Base-by-base conservation (phyloP, 495 filamentous ascomycete genomes). In the Talaromyces borbonicus region DNA sequence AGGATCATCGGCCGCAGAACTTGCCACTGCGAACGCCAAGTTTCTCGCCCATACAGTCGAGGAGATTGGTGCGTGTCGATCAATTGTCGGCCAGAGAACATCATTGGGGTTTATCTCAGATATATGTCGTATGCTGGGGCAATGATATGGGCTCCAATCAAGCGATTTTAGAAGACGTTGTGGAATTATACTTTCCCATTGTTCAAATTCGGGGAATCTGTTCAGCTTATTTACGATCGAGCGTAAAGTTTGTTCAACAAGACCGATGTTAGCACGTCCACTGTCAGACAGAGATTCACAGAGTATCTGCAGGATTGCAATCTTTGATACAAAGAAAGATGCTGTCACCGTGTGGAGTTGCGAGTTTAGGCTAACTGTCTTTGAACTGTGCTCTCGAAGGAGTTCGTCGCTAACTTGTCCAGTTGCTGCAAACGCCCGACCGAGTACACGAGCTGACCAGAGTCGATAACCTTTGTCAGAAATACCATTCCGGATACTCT, bases 361-460 rank as follows among this genome's bases (percentile, higher is more conserved):
- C 9, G 22, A 16, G 8, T 49, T 14, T 12, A 15, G 25, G 7
- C 27, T n/a, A 5, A 40, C 22, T 19, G 14, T 9, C 6, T 55
- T 50, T 23, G 24, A 23, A 18, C 65, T 60, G 29, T 69, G 67
- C 40, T 73, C 70, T 36, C 66, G 65, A 18, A 65, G 41, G 9
- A 73, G 49, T 8, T 52, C 50, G 30, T 70, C 59, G 38, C 55
- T 53, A 22, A 85, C 72, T 47, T 77, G 65, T 14, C 86, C 86
- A 39, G 79, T 84, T 3, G 83, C 73, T 35, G 84, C 80, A 63
- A 89, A 97, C 0, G 87, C 81, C 52, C 87, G 77, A 15, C 92
- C 92, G 18, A 98, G 69, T 12, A 89, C 83, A 43, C 80, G 75
- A 5, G 83, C 88, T 30, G 84, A 84, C 92, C 92, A 98, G 3